phyloP scores from a whole-genome alignment of 257 asterid genomes.

The Ajuga chamaepitys region DNA sequence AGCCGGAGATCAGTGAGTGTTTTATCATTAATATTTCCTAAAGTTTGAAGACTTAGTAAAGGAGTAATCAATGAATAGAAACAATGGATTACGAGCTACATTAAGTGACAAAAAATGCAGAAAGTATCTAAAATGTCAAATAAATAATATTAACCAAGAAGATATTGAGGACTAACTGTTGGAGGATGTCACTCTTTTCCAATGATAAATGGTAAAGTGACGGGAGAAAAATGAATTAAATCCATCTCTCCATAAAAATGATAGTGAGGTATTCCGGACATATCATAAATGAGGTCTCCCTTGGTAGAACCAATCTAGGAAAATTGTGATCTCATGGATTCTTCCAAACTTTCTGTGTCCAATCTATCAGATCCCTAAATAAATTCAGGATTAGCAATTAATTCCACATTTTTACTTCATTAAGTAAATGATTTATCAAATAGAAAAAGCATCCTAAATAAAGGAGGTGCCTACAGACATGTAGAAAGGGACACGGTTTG shows the following conservation, averaged over 20 bases:
- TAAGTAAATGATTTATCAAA: conserved; percentile 2
- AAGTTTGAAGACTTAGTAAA: not conserved
- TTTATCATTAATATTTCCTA: conserved; percentile 6
- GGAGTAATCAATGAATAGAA: not conserved
- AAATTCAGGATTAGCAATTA: not conserved
- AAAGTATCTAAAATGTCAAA: not conserved
- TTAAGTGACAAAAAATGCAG: not conserved
- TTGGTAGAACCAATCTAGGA: not conserved
- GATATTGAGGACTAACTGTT: not conserved
- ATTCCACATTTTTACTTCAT: not conserved
- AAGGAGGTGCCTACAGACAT: not conserved
- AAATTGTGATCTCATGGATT: not conserved
- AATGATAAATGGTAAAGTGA: not conserved
- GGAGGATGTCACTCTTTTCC: not conserved
- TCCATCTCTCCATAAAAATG: not conserved
- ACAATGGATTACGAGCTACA: not conserved
- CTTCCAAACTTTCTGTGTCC: conserved; percentile 1
- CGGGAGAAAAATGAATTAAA: not conserved
- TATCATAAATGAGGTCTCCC: not conserved
- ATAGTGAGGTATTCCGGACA: not conserved
- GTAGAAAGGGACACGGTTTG: not conserved
- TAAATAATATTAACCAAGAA: not conserved
- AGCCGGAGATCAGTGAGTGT: not conserved
- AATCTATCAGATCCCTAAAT: not conserved
- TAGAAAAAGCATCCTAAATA: conserved; percentile 5